These are phyloP conservation scores for Panaeolus papilionaceus DNA, from an alignment of 768 basidiomycete genomes.

Conservation along the genomic window DNA sequence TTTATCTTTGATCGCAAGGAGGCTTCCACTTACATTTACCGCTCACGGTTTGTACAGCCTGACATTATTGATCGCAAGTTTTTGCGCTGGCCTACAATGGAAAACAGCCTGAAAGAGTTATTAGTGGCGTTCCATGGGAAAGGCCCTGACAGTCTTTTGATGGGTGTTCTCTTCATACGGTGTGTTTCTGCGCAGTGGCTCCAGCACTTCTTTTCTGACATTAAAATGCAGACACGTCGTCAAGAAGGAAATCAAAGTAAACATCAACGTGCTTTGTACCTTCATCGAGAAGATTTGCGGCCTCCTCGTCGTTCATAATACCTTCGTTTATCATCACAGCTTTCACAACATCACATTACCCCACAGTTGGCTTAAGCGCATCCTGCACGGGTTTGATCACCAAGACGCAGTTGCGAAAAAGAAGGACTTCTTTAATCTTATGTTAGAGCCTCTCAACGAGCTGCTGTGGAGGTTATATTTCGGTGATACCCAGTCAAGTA, in stretches of 20 bases:
- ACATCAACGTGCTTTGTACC: constrained; percentile 56
- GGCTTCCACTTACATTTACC: constrained; percentile 41
- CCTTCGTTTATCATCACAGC: constrained; percentile 24
- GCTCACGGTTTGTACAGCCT: constrained; percentile 34
- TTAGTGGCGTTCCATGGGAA: constrained; percentile 34
- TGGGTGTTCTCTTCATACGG: constrained; percentile 48
- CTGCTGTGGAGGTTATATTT: constrained; percentile 21
- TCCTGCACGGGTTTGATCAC: constrained; percentile 23
- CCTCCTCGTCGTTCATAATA: constrained; percentile 43
- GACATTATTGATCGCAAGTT: constrained; percentile 24
- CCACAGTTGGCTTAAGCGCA: constrained; percentile 52
- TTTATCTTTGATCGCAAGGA: constrained; percentile 43
- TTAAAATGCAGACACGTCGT: not conserved
- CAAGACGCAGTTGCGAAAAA: constrained; percentile 19
- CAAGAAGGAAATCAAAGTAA: constrained; percentile 38
- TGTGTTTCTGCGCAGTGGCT: constrained; percentile 31
- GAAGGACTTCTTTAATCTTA: constrained; percentile 13
- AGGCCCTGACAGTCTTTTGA: constrained; percentile 31
- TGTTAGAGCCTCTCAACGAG: constrained; percentile 20
- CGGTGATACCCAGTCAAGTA: not conserved
- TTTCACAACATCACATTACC: constrained; percentile 60
- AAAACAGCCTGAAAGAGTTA: constrained; percentile 31
- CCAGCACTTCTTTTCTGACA: not conserved
- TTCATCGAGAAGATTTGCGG: constrained; percentile 55
- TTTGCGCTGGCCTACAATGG: constrained; percentile 21